These are phyloP conservation scores for Zasmidium angulare DNA, from an alignment of 2,329 filamentous ascomycete genomes.

Conservation along the genomic window DNA sequence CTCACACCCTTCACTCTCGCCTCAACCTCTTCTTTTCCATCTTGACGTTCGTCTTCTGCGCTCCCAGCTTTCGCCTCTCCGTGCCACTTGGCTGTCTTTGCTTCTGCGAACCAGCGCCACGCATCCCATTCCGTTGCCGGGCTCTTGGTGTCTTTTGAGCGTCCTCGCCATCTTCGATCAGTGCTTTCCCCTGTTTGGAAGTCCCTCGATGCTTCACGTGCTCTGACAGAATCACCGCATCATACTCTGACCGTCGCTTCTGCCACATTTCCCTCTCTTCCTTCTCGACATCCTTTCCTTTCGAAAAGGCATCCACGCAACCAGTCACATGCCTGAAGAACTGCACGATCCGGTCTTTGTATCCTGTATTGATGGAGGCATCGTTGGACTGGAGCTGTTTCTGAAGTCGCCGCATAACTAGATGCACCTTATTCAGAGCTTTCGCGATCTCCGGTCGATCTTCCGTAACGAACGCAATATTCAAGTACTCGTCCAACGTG, in stretches of 20 bases:
- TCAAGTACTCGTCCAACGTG: slow-evolving; percentile 57
- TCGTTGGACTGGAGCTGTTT: background rate
- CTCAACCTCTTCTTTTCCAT: no score
- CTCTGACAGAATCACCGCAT: background rate
- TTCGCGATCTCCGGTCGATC: slow-evolving; percentile 29
- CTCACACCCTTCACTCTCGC: no score
- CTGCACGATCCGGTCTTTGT: background rate
- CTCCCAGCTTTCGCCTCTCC: no score
- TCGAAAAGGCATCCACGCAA: background rate
- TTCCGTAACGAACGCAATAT: slow-evolving; percentile 50
- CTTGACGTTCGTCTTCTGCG: no score
- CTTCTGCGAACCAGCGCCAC: no score
- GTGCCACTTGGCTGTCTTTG: no score
- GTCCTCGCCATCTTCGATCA: no score
- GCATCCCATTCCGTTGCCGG: no score
- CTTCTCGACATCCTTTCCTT: background rate
- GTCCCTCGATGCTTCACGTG: background rate
- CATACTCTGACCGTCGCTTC: background rate
- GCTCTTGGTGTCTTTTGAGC: no score
- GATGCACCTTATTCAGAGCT: slow-evolving; percentile 27
- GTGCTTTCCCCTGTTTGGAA: background rate
- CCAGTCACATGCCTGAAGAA: background rate
- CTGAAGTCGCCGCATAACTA: slow-evolving; percentile 24
- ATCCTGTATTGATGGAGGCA: background rate
- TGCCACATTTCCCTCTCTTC: background rate